phyloP scores from a whole-genome alignment of 768 basidiomycete species.

The Trichaptum fuscoviolaceum region DNA sequence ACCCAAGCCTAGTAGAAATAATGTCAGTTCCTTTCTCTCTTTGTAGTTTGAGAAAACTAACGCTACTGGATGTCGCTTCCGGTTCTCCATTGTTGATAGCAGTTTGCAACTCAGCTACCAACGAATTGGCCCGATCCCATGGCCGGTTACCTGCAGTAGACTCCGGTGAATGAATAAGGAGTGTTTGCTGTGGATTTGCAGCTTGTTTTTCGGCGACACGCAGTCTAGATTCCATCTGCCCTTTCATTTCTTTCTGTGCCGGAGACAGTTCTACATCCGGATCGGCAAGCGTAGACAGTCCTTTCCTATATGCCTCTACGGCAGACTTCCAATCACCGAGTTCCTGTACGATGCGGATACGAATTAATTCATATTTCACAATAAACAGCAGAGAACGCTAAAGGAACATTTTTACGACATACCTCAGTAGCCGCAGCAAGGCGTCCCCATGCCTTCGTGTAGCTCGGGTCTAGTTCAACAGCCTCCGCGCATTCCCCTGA shows the following conservation, averaged over 20 bases:
- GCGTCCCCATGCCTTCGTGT: conserved; percentile 3
- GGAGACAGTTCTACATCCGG: background rate
- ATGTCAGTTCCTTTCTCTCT: background rate
- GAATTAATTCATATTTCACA: background rate
- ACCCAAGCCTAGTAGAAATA: background rate
- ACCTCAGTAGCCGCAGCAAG: background rate
- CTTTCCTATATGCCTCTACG: background rate
- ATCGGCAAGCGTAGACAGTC: background rate
- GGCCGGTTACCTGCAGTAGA: background rate
- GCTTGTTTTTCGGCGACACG: background rate
- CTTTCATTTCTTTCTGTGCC: background rate
- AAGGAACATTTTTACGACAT: background rate
- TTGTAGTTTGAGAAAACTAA: background rate
- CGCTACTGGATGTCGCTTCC: background rate
- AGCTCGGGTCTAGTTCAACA: background rate
- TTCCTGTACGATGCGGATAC: background rate
- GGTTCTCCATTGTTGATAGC: background rate
- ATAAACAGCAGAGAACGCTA: background rate
- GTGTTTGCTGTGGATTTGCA: background rate
- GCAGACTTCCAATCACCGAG: background rate
- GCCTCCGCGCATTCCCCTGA: background rate
- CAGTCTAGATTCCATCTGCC: background rate
- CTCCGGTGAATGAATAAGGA: background rate
- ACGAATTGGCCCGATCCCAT: background rate
- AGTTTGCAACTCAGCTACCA: background rate